phyloP scores from a whole-genome alignment of 2,329 filamentous ascomycete genomes.

The Blastomyces silverae region DNA sequence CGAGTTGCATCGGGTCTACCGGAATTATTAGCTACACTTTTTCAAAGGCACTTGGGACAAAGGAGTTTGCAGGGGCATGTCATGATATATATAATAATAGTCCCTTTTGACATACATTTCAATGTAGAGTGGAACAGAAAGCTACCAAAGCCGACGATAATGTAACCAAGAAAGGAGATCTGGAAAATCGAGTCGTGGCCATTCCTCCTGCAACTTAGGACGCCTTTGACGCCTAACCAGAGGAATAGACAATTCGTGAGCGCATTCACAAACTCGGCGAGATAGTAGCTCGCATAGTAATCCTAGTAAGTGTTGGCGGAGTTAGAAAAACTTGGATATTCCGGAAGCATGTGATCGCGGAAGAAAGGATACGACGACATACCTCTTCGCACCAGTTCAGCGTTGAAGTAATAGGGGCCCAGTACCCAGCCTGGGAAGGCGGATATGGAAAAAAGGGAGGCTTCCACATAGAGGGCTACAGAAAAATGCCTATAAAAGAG shows the following conservation, averaged over 20 bases:
- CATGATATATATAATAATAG: slow-evolving; percentile 14
- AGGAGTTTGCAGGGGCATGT: not conserved
- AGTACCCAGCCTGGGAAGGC: slow-evolving; percentile 51
- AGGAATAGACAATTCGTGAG: slow-evolving; percentile 78
- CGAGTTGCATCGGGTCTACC: slow-evolving; percentile 61
- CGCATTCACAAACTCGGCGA: slow-evolving; percentile 72
- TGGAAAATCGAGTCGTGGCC: slow-evolving; percentile 70
- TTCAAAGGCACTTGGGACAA: not conserved
- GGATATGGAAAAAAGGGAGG: slow-evolving; percentile 33
- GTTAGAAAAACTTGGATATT: slow-evolving; percentile 11
- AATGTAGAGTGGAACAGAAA: slow-evolving; percentile 59
- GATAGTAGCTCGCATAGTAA: slow-evolving; percentile 67
- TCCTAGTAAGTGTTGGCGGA: slow-evolving; percentile 46
- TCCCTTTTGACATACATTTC: slow-evolving; percentile 44
- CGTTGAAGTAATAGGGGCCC: slow-evolving; percentile 64
- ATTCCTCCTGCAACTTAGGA: slow-evolving; percentile 64
- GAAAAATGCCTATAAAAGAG: not conserved
- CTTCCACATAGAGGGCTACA: slow-evolving; percentile 6
- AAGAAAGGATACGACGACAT: slow-evolving; percentile 19
- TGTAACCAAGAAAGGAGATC: slow-evolving; percentile 57
- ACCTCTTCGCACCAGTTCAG: slow-evolving; percentile 78
- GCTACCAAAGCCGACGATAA: slow-evolving; percentile 55
- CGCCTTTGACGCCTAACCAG: slow-evolving; percentile 67
- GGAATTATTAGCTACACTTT: slow-evolving; percentile 22
- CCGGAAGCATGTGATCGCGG: not conserved